A percentile compares a stretch with the other conserved stretches of the same genome.
These are phyloP conservation scores for Chlorencoelia australis DNA, from an alignment of 2,329 filamentous ascomycete species.

Conservation along the genomic window DNA sequence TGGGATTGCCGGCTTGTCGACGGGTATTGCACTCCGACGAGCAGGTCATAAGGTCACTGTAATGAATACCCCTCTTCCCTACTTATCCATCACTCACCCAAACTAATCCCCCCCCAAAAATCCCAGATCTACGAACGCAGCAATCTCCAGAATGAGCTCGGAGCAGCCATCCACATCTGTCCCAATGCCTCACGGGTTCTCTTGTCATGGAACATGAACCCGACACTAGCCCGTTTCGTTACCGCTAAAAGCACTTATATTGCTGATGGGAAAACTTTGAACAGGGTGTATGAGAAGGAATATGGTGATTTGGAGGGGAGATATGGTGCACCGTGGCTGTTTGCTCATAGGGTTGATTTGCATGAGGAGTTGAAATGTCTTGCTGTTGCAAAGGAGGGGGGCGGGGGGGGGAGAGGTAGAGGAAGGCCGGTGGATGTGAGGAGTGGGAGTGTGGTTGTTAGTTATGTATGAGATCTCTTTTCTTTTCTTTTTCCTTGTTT, in stretches of 20 bases:
- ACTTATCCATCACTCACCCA: too few relatives aligned
- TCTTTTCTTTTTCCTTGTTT: neutral
- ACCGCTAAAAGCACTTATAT: too few relatives aligned
- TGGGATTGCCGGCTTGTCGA: conserved; percentile 43
- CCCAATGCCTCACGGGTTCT: conserved; percentile 52
- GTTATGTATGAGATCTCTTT: conserved; percentile 10
- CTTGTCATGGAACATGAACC: conserved; percentile 33
- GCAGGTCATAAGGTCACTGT: conserved; percentile 17
- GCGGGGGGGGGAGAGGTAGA: too few relatives aligned
- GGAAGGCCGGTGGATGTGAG: conserved; percentile 28
- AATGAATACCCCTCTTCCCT: neutral
- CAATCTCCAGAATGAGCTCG: too few relatives aligned
- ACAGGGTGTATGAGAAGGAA: too few relatives aligned
- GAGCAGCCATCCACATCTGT: too few relatives aligned
- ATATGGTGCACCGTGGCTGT: conserved; percentile 38
- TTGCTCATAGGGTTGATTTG: conserved; percentile 42
- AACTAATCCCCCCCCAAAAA: too few relatives aligned
- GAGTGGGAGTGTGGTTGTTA: conserved; percentile 32
- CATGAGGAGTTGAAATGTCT: conserved; percentile 41
- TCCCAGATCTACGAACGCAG: too few relatives aligned
- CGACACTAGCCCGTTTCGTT: conserved; percentile 31
- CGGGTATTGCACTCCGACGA: conserved; percentile 35
- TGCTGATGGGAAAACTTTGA: too few relatives aligned
- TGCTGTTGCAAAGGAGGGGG: conserved; percentile 32
- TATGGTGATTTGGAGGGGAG: too few relatives aligned